Conservation (phyloP, 371 early-diverging fungal genomes). For the Mortierella sp. region DNA sequence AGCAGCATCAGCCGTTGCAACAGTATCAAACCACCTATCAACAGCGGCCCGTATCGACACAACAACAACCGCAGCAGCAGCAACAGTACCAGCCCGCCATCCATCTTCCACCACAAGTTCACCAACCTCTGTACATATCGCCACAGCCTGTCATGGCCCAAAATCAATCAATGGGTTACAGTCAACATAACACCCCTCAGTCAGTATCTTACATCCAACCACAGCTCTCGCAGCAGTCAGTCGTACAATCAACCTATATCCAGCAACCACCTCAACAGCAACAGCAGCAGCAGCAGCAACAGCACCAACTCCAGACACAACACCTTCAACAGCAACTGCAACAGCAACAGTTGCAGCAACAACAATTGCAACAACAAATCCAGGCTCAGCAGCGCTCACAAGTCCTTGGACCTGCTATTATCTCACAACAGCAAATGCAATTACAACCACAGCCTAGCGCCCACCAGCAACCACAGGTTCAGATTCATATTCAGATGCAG, state of each 20-base stretch:
- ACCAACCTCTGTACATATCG: constrained; percentile 25
- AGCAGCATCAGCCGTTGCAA: constrained; percentile 20
- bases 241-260: constrained; percentile 16
- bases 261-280: constrained; percentile 20
- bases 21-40: constrained; percentile 27
- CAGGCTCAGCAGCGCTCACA: constrained; percentile 34
- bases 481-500: constrained; percentile 22
- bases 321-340: constrained; percentile 31
- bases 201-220: constrained; percentile 23
- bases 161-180: constrained; percentile 25
- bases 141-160: constrained; percentile 22
- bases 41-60: constrained; percentile 10
- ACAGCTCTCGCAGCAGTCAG: constrained; percentile 1
- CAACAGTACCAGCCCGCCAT: constrained; percentile 19
- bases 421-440: constrained; percentile 13
- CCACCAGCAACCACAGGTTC: constrained; percentile 29
- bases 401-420: constrained; percentile 11
- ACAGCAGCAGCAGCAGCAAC: constrained; percentile 27
- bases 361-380: constrained; percentile 24
- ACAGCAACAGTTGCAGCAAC: constrained; percentile 22
- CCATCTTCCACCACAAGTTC: constrained; percentile 27
- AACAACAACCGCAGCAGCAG: constrained; percentile 11
- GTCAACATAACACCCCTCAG: constrained; percentile 18
- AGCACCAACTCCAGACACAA: constrained; percentile 27
- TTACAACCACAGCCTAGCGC: constrained; percentile 9